phyloP scores from a whole-genome alignment of 2,329 filamentous ascomycete genomes.

The Orbilia brochopaga region DNA sequence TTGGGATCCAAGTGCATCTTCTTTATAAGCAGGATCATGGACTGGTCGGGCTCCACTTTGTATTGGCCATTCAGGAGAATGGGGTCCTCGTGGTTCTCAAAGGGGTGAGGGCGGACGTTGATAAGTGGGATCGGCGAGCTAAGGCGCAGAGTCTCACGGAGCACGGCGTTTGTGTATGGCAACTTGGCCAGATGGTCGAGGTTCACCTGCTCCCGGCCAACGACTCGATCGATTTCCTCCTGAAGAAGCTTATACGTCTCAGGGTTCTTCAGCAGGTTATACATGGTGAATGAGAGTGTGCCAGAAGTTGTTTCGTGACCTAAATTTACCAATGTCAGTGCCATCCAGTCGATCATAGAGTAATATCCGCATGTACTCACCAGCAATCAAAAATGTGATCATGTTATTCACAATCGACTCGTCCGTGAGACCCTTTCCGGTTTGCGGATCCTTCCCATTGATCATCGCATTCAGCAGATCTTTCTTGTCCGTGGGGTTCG shows the following conservation, averaged over 20 bases:
- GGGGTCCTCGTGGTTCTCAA: slow-evolving; percentile 60
- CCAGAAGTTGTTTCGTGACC: slow-evolving; percentile 75
- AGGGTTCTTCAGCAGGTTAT: slow-evolving; percentile 70
- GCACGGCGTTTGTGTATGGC: slow-evolving; percentile 69
- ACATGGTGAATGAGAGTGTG: slow-evolving; percentile 69
- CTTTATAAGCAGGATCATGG: slow-evolving; percentile 62
- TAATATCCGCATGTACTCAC: slow-evolving; percentile 53
- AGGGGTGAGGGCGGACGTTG: slow-evolving; percentile 63
- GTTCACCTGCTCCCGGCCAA: slow-evolving; percentile 66
- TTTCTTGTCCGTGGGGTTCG: slow-evolving; percentile 65
- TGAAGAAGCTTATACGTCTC: slow-evolving; percentile 67
- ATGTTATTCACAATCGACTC: slow-evolving; percentile 72
- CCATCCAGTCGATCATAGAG: neutral
- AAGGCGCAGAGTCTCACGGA: slow-evolving; percentile 71
- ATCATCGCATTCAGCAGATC: slow-evolving; percentile 76
- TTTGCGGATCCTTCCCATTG: slow-evolving; percentile 70
- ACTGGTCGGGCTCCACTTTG: slow-evolving; percentile 63
- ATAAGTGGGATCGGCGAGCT: slow-evolving; percentile 68
- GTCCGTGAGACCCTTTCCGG: slow-evolving; percentile 69
- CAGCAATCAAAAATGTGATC: slow-evolving; percentile 74
- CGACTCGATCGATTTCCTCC: slow-evolving; percentile 70
- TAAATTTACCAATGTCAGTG: slow-evolving; percentile 49
- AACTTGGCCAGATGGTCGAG: slow-evolving; percentile 70
- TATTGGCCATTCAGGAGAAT: slow-evolving; percentile 68
- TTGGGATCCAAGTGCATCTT: slow-evolving; percentile 68